These are phyloP conservation scores for Candida maris DNA, from an alignment of 805 yeast genomes.

Conservation along the genomic window DNA sequence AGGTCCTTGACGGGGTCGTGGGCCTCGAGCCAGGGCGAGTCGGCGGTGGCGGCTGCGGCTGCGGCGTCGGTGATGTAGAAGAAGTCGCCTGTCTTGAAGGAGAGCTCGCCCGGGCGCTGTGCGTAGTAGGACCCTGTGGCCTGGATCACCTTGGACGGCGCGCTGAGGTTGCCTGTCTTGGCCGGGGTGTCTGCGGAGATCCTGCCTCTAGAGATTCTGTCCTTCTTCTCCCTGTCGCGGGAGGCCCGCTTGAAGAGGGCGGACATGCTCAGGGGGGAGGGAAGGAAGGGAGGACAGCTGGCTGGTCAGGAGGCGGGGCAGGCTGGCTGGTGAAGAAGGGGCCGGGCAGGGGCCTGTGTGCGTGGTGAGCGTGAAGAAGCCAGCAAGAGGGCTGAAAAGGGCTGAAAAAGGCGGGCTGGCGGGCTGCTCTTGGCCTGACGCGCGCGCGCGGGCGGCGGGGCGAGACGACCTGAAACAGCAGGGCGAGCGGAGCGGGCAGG, in stretches of 20 bases:
- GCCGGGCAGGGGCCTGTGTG: neutral
- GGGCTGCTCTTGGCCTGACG: too few relatives aligned
- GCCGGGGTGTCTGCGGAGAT: conserved; percentile 17
- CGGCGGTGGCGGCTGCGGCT: conserved; percentile 40
- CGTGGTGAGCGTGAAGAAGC: too few relatives aligned
- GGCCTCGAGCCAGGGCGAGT: conserved; percentile 74
- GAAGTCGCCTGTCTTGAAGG: conserved; percentile 80
- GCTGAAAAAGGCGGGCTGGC: too few relatives aligned
- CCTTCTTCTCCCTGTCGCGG: conserved; percentile 27
- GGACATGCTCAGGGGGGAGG: too few relatives aligned
- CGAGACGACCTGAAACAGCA: too few relatives aligned
- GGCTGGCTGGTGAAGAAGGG: too few relatives aligned
- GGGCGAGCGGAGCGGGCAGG: too few relatives aligned
- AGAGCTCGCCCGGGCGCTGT: conserved; percentile 76
- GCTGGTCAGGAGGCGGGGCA: too few relatives aligned
- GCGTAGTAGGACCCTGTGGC: conserved; percentile 77
- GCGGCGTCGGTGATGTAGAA: conserved; percentile 72
- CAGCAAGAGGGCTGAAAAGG: too few relatives aligned
- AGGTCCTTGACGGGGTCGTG: conserved; percentile 75
- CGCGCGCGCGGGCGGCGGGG: too few relatives aligned
- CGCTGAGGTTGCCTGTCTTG: conserved; percentile 26
- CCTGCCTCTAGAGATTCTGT: conserved; percentile 16
- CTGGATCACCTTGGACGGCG: conserved; percentile 80
- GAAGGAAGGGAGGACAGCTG: too few relatives aligned
- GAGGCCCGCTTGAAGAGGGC: conserved; percentile 32